Evolutionary conservation across 352 stramenopile species (phyloP).

Genomic region (Globisporangium paroecandrum): DNA sequence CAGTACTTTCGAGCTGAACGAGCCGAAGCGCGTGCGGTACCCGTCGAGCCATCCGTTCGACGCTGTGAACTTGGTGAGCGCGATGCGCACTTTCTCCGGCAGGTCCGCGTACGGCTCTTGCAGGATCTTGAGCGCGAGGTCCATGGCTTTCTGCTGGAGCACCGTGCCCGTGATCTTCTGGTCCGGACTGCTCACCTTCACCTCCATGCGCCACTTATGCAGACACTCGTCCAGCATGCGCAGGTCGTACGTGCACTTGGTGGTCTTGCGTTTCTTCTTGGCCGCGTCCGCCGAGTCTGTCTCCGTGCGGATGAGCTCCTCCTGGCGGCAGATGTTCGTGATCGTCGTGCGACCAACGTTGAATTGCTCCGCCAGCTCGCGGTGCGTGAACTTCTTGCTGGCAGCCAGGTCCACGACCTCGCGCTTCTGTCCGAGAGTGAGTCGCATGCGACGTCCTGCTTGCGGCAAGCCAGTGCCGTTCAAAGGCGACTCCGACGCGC

Average conservation of each 20-base stretch:
- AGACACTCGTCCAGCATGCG: constrained; percentile 78
- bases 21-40: constrained; percentile 81
- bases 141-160: constrained; percentile 82
- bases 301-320: constrained; percentile 77
- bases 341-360: constrained; percentile 77
- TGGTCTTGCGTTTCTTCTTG: constrained; percentile 87
- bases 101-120: constrained; percentile 66
- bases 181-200: constrained; percentile 75
- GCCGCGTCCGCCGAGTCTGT: constrained; percentile 82
- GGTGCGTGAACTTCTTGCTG: constrained; percentile 85
- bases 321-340: constrained; percentile 84
- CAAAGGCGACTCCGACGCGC: background rate
- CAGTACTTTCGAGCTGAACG: constrained; percentile 75
- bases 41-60: constrained; percentile 85
- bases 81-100: constrained; percentile 70
- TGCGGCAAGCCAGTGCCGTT: constrained; percentile 20
- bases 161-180: constrained; percentile 77
- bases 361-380: constrained; percentile 81
- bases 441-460: constrained; percentile 51
- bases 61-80: constrained; percentile 69
- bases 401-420: constrained; percentile 79
- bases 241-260: constrained; percentile 81
- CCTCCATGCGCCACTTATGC: constrained; percentile 87
- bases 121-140: constrained; percentile 72
- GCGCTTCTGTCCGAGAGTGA: constrained; percentile 84